These are phyloP conservation scores for Melampsora larici-populina DNA, from an alignment of 1,284 basidiomycete species.

Conservation along the genomic window DNA sequence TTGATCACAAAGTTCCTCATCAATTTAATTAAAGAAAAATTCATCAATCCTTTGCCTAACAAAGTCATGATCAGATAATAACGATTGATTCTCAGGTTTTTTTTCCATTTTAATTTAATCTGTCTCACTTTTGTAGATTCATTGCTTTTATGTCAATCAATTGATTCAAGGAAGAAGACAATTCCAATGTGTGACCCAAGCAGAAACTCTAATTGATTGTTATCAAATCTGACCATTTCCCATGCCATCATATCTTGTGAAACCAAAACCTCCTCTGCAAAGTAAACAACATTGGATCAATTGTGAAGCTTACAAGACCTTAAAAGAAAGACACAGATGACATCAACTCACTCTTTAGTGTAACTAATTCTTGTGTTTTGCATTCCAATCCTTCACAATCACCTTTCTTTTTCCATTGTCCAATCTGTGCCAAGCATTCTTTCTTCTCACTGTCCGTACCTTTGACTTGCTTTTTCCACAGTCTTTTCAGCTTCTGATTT, in stretches of 20 bases:
- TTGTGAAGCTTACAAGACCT: not conserved
- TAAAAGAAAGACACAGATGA: not conserved
- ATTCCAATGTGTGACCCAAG: constrained; percentile 6
- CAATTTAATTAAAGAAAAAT: constrained; percentile 36
- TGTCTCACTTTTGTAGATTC: constrained; percentile 5
- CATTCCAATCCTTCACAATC: constrained; percentile 23
- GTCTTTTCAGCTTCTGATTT: constrained; percentile 37
- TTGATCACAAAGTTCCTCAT: constrained; percentile 1
- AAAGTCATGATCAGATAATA: not conserved
- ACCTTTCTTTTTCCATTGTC: constrained; percentile 17
- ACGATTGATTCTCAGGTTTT: not conserved
- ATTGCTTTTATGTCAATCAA: not conserved
- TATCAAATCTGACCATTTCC: constrained; percentile 31
- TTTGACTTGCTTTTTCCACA: constrained; percentile 26
- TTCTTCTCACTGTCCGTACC: constrained; percentile 27
- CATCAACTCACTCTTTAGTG: constrained; percentile 26
- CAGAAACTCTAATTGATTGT: constrained; percentile 27
- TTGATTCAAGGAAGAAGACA: constrained; percentile 13
- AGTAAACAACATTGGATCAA: not conserved
- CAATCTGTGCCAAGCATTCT: constrained; percentile 15
- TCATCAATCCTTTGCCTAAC: not conserved
- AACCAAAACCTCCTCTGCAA: constrained; percentile 21
- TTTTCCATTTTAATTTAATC: constrained; percentile 24
- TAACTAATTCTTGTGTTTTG: constrained; percentile 27
- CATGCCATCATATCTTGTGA: constrained; percentile 37